Evolutionary conservation across 2,329 filamentous ascomycete species (phyloP), one percentile per base, ranked within the genome.

Genomic region (Epichloe typhina): DNA sequence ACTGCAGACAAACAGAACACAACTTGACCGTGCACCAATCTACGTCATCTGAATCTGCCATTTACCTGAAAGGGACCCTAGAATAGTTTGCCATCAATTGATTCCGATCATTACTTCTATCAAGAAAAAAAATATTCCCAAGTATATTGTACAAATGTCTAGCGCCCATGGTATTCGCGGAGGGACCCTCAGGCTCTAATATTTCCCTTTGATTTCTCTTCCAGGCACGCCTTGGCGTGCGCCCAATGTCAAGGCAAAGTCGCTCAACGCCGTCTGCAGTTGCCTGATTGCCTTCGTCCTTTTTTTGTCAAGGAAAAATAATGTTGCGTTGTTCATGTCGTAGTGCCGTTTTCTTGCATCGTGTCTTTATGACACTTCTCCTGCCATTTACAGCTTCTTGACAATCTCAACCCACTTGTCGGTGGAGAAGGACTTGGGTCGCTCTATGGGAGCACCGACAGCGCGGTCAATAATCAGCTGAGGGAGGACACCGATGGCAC

Each of bases 391-490:
- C 73, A 95, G 78, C 77, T 89, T 89, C 66, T 90, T 89, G 70
- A 82, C 83, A 62, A 97, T 83, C 82, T 97, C 91, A 71, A 88
- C 83, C 80, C 89, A 97, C 69, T 91, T 91, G 67, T 90, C 88
- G 54, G 93, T 98, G 70, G 87, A 94, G 86, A 96, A 98, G 56
- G 85, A 91, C 86, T 98, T 98, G 73, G 93, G 93, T 60, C 93
- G 81, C 84, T 98, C 93, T 65, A 98, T 98, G 62, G 93, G 93
- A 61, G 89, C 87, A 69, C 93, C 93, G 60, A 96, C 80, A 62
- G 91, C 93, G 69, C 93, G 91, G 82, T 98, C 93, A 67, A 98
- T 96, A 80, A 98, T 98, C 70, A 98, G 82, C 82, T 98, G 93
- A 64, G 93, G 93, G 66, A 98, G 86, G 61, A 98, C 93, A 83